These are phyloP conservation scores for Tilletia indica DNA, from an alignment of 1,284 basidiomycete species.

Conservation along the genomic window DNA sequence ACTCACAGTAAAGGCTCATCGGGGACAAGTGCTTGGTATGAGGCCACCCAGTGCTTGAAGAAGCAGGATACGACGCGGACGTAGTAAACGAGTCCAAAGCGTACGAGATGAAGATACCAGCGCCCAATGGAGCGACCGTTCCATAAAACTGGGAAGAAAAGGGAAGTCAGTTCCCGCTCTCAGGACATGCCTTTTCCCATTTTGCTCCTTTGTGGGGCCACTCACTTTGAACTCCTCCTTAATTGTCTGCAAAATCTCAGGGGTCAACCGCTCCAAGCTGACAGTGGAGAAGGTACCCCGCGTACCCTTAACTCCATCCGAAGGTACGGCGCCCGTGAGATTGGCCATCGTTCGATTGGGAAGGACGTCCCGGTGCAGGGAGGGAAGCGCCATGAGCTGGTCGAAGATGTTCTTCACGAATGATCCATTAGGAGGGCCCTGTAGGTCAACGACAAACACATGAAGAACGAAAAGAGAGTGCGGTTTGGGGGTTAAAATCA, in stretches of 20 bases:
- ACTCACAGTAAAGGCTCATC: constrained; percentile 16
- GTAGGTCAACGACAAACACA: too few species aligned
- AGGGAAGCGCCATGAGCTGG: background rate
- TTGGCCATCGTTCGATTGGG: constrained; percentile 13
- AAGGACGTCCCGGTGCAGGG: background rate
- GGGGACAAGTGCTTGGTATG: background rate
- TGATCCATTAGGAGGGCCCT: background rate
- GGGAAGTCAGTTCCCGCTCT: background rate
- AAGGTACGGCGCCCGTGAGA: background rate
- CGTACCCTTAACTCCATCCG: background rate
- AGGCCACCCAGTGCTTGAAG: constrained; percentile 1
- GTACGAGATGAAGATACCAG: constrained; percentile 14
- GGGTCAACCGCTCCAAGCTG: constrained; percentile 9
- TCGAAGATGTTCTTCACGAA: constrained; percentile 8
- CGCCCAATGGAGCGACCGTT: background rate
- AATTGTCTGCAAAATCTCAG: constrained; percentile 9
- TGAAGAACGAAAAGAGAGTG: too few species aligned
- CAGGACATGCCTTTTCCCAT: background rate
- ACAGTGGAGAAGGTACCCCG: constrained; percentile 8
- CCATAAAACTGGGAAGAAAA: background rate
- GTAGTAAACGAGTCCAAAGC: background rate
- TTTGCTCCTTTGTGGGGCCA: background rate
- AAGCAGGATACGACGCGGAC: background rate
- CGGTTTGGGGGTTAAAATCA: too few species aligned
- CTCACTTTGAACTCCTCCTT: constrained; percentile 12